Base-by-base conservation (phyloP, 345 rosid species). In the Murraya koenigii region DNA sequence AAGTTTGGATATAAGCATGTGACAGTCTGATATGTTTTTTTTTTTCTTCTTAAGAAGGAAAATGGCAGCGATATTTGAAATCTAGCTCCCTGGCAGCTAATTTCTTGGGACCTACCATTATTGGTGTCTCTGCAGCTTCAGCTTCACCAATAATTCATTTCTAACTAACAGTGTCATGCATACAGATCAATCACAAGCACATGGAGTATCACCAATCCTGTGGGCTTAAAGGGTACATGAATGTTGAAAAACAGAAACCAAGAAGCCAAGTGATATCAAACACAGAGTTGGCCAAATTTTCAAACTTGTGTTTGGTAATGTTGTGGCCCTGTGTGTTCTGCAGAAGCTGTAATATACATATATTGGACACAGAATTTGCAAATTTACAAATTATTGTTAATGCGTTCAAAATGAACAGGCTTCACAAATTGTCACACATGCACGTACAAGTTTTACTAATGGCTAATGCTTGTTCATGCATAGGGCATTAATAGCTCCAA, bases 81-180 rank as follows among this genome's bases (percentile, higher is more conserved):
- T 44, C 49, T 11, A 11, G 4, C 17, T 6, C n/a, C 52, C 13
- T 38, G 65, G 35, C 8, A 78, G 71, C 44, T 77, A 33, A 11
- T 20, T 9, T 36, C 26, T 11, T 36, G 39, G 84, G 80, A 66
- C 81, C 84, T 54, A 55, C 79, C 81, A 55, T 78, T 33, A 69
- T 62, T 68, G 47, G 8, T 72, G 65, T 60, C 76, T 28, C 75
- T 74, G 39, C 66, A 73, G 15, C 55, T 35, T 58, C 81, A 74
- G 35, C 65, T 14, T 61, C 20, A 44, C 73, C 80, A 79, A 77
- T 81, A 81, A 71, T 84, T 80, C 77, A 65, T 41, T 33, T 66
- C 28, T 56, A 69, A 41, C 69, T 75, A 52, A 38, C n/a, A 15
- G 13, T 71, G 59, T 63, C 56, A 23, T 32, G 13, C 62, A 64